Percentiles rank a stretch among this genome's conserved stretches.
Conservation (phyloP, 1,284 basidiomycete species). For the Erythrobasidium hasegawianum region DNA sequence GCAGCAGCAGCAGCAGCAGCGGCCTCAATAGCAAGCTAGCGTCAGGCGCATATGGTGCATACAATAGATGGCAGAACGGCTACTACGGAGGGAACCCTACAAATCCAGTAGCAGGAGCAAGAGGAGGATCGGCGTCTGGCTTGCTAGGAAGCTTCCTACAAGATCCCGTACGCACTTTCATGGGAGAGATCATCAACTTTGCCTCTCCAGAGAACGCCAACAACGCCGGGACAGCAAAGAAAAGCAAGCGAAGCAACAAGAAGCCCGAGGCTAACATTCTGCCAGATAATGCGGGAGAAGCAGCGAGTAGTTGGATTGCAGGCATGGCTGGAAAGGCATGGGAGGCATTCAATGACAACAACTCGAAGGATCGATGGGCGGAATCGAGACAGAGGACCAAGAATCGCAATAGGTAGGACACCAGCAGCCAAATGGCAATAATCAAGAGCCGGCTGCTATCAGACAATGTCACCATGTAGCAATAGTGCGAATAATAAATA, state of each 20-base stretch:
- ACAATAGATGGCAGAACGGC: constrained; percentile 3
- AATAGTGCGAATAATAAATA: too few relatives aligned
- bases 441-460: too few relatives aligned
- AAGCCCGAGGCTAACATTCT: neutral
- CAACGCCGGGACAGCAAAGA: too few relatives aligned
- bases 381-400: neutral
- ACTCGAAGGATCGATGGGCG: neutral
- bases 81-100: neutral
- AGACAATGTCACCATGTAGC: too few relatives aligned
- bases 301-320: neutral
- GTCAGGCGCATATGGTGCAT: neutral
- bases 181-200: neutral
- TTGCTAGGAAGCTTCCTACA: neutral
- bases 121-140: neutral
- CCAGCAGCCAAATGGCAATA: too few relatives aligned
- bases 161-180: neutral
- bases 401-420: neutral
- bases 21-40: neutral
- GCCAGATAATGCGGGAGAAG: neutral
- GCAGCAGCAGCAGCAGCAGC: too few relatives aligned
- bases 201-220: neutral
- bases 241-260: neutral
- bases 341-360: constrained; percentile 3
- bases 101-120: neutral
- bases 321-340: constrained; percentile 5